phyloP scores from a whole-genome alignment of 2,329 filamentous ascomycete species.

The Chaetomiaceae sp. region DNA sequence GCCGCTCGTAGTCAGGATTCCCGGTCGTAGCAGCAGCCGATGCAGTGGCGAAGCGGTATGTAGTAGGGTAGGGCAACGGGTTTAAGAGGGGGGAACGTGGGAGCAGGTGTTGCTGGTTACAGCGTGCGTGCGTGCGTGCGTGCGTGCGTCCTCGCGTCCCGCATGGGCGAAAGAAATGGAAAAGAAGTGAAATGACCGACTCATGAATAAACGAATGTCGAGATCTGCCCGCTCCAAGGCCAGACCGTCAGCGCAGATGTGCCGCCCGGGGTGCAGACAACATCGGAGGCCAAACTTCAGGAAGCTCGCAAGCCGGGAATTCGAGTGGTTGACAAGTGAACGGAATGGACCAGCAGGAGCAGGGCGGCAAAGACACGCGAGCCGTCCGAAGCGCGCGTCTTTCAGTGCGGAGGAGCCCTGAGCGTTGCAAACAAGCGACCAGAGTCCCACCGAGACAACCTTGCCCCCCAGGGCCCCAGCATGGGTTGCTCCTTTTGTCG shows the following conservation, averaged over 20 bases:
- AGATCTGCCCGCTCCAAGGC: conserved; percentile 15
- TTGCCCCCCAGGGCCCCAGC: too few species aligned
- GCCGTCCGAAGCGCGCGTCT: conserved; percentile 29
- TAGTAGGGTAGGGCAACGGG: conserved; percentile 5
- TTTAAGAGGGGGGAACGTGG: conserved; percentile 3
- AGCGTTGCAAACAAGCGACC: conserved; percentile 25
- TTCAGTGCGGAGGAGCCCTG: conserved; percentile 20
- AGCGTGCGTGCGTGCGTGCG: too few species aligned
- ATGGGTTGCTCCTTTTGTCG: too few species aligned
- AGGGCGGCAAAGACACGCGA: conserved; percentile 30
- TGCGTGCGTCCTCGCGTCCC: conserved; percentile 7
- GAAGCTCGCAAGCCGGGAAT: conserved; percentile 21
- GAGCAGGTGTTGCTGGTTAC: conserved; percentile 7
- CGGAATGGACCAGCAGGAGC: conserved; percentile 18
- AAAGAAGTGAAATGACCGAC: not conserved
- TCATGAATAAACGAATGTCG: conserved; percentile 24
- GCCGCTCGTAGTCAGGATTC: conserved; percentile 23
- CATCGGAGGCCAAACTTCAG: conserved; percentile 25
- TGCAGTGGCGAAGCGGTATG: conserved; percentile 24
- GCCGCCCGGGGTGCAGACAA: conserved; percentile 21
- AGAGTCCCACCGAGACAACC: conserved; percentile 19
- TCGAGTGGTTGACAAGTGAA: conserved; percentile 27
- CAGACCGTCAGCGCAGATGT: conserved; percentile 23
- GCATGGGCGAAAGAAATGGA: conserved; percentile 16
- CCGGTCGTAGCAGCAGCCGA: conserved; percentile 8